A percentile compares a stretch with the other conserved stretches of the same genome.
Conservation (phyloP, 2,329 filamentous ascomycete species). For the Chalaropsis ovoidea region DNA sequence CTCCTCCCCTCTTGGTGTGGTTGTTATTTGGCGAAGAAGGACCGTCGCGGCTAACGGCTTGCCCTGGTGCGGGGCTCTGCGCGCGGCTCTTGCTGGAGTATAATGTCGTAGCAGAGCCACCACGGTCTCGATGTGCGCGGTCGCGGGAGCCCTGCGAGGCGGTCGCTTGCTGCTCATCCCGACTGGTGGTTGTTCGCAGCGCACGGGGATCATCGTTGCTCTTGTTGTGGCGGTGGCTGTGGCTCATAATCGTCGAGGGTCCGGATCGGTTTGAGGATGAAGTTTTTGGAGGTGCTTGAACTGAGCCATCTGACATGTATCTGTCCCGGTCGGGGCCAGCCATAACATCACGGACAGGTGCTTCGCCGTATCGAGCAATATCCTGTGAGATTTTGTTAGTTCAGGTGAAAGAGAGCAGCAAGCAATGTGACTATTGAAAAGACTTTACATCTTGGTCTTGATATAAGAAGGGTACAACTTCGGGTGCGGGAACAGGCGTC, state of each 20-base stretch:
- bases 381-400: constrained; percentile 41
- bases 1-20: constrained; percentile 34
- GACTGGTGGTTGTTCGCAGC: constrained; percentile 60
- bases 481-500: constrained; percentile 78
- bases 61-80: constrained; percentile 70
- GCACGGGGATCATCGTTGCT: constrained; percentile 57
- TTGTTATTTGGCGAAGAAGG: constrained; percentile 29
- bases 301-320: constrained; percentile 44
- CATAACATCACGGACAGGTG: constrained; percentile 61
- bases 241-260: constrained; percentile 53
- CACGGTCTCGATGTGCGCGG: constrained; percentile 42
- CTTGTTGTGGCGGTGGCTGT: constrained; percentile 55
- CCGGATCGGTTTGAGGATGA: constrained; percentile 52
- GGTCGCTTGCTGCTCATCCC: constrained; percentile 47
- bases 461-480: constrained; percentile 95
- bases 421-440: neutral
- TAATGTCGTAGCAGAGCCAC: constrained; percentile 37
- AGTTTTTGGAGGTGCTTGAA: constrained; percentile 47
- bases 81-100: constrained; percentile 49
- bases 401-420: constrained; percentile 1
- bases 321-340: constrained; percentile 61
- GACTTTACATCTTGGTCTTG: constrained; percentile 67
- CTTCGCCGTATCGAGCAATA: constrained; percentile 66
- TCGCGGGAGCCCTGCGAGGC: neutral
- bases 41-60: constrained; percentile 44